Conservation (phyloP, 306 rosid species). For the Arachis stenosperma region DNA sequence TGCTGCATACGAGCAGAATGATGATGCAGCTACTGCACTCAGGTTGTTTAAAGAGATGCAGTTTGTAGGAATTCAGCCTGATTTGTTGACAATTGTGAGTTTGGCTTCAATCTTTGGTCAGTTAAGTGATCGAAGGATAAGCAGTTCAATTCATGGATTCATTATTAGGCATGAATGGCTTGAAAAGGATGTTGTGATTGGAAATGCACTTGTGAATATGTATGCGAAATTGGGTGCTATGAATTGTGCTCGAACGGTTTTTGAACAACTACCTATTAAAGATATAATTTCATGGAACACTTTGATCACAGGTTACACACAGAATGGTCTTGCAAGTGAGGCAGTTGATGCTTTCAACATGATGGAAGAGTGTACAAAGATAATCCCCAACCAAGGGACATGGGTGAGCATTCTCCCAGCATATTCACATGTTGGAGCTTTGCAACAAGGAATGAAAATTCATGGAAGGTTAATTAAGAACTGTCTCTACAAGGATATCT, state of each 20-base stretch:
- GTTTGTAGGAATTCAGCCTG: slow-evolving; percentile 46
- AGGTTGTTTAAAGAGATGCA: slow-evolving; percentile 46
- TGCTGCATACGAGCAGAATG: slow-evolving; percentile 53
- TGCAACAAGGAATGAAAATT: too few species aligned
- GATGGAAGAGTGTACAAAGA: too few species aligned
- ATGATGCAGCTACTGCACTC: slow-evolving; percentile 46
- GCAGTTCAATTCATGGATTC: slow-evolving; percentile 49
- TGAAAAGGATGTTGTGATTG: slow-evolving; percentile 43
- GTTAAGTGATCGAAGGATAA: slow-evolving; percentile 38
- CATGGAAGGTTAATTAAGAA: too few species aligned
- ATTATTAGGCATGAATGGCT: slow-evolving; percentile 40
- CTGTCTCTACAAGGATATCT: too few species aligned
- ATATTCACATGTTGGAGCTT: too few species aligned
- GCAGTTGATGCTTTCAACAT: slow-evolving; percentile 27
- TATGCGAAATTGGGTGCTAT: too few species aligned
- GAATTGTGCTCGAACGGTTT: slow-evolving; percentile 11
- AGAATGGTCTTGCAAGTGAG: slow-evolving; percentile 60
- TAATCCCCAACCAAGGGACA: too few species aligned
- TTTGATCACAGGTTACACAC: slow-evolving; percentile 50
- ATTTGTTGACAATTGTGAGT: slow-evolving; percentile 50
- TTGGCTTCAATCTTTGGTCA: slow-evolving; percentile 52
- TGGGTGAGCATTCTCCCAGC: too few species aligned
- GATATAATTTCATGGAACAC: slow-evolving; percentile 57
- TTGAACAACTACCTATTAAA: slow-evolving; percentile 46
- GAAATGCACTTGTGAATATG: slow-evolving; percentile 15